Percentiles rank a stretch among this genome's conserved stretches.
phyloP scores from a whole-genome alignment of 345 rosid species.

The Zanthoxylum bungeanum region DNA sequence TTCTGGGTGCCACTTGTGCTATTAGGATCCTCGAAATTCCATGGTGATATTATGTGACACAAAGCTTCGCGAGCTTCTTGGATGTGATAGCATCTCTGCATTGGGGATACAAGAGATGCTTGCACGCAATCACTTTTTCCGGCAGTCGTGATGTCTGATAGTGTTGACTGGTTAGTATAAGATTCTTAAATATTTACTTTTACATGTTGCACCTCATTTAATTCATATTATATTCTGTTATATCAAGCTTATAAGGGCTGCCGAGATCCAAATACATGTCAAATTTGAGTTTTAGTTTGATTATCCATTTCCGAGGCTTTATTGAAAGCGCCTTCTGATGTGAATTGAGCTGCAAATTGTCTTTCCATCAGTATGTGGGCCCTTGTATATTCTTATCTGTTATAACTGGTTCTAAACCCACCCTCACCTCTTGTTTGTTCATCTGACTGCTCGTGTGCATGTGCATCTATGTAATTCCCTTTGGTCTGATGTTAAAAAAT shows the following conservation, averaged over 20 bases:
- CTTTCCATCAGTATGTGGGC: not conserved
- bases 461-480: not conserved
- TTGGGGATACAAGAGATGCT: conserved; percentile 69
- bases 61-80: conserved; percentile 76
- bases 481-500: not conserved
- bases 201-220: not conserved
- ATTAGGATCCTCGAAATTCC: conserved; percentile 70
- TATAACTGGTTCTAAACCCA: not conserved
- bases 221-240: not conserved
- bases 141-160: conserved; percentile 45
- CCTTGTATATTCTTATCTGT: not conserved
- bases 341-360: not conserved
- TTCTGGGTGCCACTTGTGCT: conserved; percentile 14
- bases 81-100: conserved; percentile 86
- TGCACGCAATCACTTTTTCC: conserved; percentile 65
- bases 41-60: conserved; percentile 79
- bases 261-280: not conserved
- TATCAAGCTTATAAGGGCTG: not conserved
- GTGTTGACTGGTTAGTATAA: conserved; percentile 35
- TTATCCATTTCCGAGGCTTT: not conserved
- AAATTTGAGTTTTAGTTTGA: not conserved
- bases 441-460: not conserved
- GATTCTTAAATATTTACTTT: not conserved
- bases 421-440: not conserved
- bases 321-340: not conserved